A percentile compares a stretch with the other conserved stretches of the same genome.
Evolutionary conservation across 352 stramenopile species (phyloP).

Genomic region (Globisporangium sylvaticum): DNA sequence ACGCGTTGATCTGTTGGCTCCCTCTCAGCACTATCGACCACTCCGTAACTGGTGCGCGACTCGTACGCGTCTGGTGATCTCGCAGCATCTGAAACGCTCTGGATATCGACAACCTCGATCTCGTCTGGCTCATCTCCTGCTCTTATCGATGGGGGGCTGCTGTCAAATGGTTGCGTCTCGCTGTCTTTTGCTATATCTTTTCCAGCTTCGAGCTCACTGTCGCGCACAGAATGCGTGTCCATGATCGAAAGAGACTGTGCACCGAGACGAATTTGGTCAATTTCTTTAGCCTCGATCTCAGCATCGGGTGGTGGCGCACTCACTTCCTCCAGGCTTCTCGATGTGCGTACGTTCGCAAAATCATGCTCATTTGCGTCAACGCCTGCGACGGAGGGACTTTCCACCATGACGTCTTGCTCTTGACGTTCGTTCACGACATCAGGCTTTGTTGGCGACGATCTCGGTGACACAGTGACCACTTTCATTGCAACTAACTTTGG

Average conservation of each 20-base stretch:
- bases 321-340: background rate
- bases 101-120: constrained; percentile 6
- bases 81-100: background rate
- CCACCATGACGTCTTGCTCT: background rate
- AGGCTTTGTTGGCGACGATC: constrained; percentile 2
- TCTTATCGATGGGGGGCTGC: background rate
- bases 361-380: background rate
- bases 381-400: background rate
- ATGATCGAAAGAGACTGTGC: background rate
- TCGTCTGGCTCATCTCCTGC: background rate
- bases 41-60: background rate
- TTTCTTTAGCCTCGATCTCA: background rate
- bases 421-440: background rate
- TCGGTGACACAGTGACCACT: constrained; percentile 14
- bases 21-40: background rate
- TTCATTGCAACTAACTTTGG: background rate
- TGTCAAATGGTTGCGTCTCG: background rate
- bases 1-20: background rate
- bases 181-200: background rate
- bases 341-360: background rate
- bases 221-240: background rate
- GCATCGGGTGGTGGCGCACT: background rate
- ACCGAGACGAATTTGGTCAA: background rate
- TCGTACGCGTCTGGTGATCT: background rate
- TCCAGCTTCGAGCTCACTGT: background rate